Conservation (phyloP, 2,329 filamentous ascomycete species). For the Pyricularia sp. region DNA sequence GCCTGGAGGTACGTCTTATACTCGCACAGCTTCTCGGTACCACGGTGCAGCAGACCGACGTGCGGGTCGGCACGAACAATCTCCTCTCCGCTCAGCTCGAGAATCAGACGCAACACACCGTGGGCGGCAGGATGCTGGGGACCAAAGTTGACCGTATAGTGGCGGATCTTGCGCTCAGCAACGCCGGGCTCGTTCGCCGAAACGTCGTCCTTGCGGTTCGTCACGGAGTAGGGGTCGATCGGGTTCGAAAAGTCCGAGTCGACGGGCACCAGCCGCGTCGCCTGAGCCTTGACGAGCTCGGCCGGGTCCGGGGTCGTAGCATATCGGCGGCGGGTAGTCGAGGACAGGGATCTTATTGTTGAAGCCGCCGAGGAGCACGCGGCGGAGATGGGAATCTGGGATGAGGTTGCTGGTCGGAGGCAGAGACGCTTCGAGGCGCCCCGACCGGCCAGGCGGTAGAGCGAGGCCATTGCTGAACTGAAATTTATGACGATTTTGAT, state of each 20-base stretch:
- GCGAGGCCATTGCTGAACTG: constrained; percentile 57
- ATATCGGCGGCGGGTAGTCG: constrained; percentile 52
- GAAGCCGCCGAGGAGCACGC: constrained; percentile 9
- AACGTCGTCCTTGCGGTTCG: constrained; percentile 28
- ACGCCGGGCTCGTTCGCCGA: constrained; percentile 37
- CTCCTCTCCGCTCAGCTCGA: constrained; percentile 96
- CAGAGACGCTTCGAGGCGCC: constrained; percentile 56
- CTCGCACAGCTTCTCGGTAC: constrained; percentile 99
- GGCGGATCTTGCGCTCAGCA: constrained; percentile 74
- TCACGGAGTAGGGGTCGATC: constrained; percentile 36
- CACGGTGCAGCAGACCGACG: constrained; percentile 90
- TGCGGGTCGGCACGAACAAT: constrained; percentile 95
- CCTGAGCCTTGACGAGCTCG: constrained; percentile 38
- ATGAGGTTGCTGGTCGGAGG: constrained; percentile 30
- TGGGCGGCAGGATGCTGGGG: constrained; percentile 98
- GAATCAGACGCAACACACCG: constrained; percentile 93
- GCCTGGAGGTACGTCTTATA: constrained; percentile 99
- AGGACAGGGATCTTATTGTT: constrained; percentile 53
- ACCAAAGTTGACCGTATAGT: constrained; percentile 99
- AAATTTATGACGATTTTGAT: constrained; percentile 16
- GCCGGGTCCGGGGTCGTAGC: constrained; percentile 47
- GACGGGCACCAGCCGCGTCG: constrained; percentile 55
- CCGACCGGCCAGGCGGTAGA: constrained; percentile 65
- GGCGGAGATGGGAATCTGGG: constrained; percentile 9
- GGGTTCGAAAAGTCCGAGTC: constrained; percentile 53